Evolutionary conservation across 192 early-diverging fungal genomes (phyloP), one percentile per base, ranked within the genome.

Genomic region (Geranomyces michiganensis): DNA sequence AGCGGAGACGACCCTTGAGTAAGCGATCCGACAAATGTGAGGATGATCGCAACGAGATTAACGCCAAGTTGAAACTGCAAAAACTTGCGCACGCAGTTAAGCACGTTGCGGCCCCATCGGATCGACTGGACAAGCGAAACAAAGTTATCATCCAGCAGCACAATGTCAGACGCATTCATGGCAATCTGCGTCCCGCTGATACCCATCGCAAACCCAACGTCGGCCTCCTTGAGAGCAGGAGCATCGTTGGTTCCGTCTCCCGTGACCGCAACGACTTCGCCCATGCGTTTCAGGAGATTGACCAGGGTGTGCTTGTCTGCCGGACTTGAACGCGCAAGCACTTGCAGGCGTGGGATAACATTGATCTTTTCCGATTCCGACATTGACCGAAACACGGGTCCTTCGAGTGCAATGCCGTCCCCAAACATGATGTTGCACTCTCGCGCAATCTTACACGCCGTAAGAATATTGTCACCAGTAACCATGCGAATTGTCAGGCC

Each of bases 171-270:
- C 7, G 86, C 86, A 68, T 88, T 88, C 75, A 79, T 77, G 31
- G 86, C 84, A 70, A 88, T 85, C 62, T 88, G 86, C 2, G 86
- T 88, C 19, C 86, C 86, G 32, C 78, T 79, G 49, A 88, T 84
- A 8, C 86, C 86, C 86, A 88, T 88, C 8, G 86, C 80, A 56
- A 88, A 88, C 14, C 86, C 86, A 68, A 88, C 81, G 67, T 88
- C 84, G 60, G 86, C 86, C 64, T 86, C 83, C 55, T 85, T 85
- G 44, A 85, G 71, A 12, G 83, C 83, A 7, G 83, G 81, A 5
- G 83, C 83, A 48, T 88, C 86, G 76, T 88, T 88, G 29, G 86
- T 88, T 12, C 86, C 85, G 70, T 88, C 86, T 29, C 86, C 86
- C 26, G 86, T 88, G 7, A 88, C 86, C 8, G 86, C 86, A 12